Evolutionary conservation across 208 protist genomes (phyloP), one percentile per base, ranked within the genome.

Genomic region (Leishmania tropica): DNA sequence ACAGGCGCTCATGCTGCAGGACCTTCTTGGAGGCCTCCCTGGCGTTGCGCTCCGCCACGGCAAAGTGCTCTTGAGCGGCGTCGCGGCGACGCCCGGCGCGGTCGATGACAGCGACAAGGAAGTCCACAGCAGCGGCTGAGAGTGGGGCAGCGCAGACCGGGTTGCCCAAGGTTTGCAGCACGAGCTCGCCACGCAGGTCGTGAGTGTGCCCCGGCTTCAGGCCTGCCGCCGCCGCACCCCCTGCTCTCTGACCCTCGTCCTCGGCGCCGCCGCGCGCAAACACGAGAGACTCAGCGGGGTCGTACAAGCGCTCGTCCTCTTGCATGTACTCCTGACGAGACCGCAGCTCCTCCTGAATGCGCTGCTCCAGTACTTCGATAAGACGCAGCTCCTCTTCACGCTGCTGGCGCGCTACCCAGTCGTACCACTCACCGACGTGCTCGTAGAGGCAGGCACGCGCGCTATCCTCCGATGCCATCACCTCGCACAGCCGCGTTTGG

Each of bases 271-370:
- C 67, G 5, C 19, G 31, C 15, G 51, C 56, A 64, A 51, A 58
- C 42, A 17, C 2, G 48, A 54, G 48, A 15, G 6, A 68, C 6
- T 62, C 73, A 11, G 19, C 35, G 4, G 24, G 64, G 64, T 85
- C 74, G 45, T 96, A 96, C 58, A 92, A 75, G 15, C 92, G 92
- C 10, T 68, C 51, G 67, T 94, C 90, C 72, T 96, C 92, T 31
- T 67, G 54, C 76, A 91, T 84, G 68, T 68, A 83, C 58, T 45
- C 37, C 76, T 94, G 85, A 11, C 89, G 86, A 35, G 86, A 68
- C 10, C 81, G 86, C 2, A 90, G 81, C 77, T 95, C 89, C 48
- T 78, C 86, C 48, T 76, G 77, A n/a, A 95, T 79, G 73, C 88
- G 90, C 54, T 80, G 72, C 83, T 89, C 88, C 42, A 85, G 67